These are phyloP conservation scores for Pseudopyricularia javanii DNA, from an alignment of 2,329 filamentous ascomycete species.

Conservation along the genomic window DNA sequence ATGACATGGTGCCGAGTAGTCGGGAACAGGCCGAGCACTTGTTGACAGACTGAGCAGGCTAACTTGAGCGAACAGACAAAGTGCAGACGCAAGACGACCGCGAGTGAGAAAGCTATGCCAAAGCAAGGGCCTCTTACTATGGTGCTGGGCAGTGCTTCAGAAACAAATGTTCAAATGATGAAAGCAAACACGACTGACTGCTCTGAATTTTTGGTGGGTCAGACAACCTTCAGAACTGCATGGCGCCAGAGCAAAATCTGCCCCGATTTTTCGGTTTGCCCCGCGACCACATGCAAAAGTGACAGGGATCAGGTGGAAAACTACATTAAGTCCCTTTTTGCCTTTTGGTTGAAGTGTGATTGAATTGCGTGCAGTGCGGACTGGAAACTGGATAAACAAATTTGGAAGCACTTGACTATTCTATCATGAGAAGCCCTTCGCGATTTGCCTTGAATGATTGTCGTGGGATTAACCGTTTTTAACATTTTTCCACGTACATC, in stretches of 20 bases:
- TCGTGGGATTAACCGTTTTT: too few species aligned
- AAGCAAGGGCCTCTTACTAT: neutral
- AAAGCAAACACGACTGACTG: neutral
- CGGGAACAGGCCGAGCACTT: neutral
- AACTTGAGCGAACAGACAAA: neutral
- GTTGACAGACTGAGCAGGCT: neutral
- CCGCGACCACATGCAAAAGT: neutral
- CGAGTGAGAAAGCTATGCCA: neutral
- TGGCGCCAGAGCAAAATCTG: neutral
- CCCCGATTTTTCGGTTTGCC: neutral
- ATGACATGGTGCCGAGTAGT: neutral
- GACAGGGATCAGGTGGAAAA: neutral
- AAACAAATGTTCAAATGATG: too few species aligned
- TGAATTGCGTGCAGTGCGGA: too few species aligned
- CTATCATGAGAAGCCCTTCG: too few species aligned
- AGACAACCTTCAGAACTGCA: too few species aligned
- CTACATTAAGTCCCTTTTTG: too few species aligned
- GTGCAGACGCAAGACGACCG: neutral
- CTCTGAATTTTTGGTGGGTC: neutral
- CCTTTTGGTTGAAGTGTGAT: too few species aligned
- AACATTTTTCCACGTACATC: too few species aligned
- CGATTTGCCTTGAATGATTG: too few species aligned
- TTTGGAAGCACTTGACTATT: too few species aligned
- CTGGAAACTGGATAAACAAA: too few species aligned
- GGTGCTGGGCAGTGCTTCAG: too few species aligned